Percentiles rank a stretch among this genome's conserved stretches.
Conservation (phyloP, 179 eudicot genomes). For the Dionaea muscipula region DNA sequence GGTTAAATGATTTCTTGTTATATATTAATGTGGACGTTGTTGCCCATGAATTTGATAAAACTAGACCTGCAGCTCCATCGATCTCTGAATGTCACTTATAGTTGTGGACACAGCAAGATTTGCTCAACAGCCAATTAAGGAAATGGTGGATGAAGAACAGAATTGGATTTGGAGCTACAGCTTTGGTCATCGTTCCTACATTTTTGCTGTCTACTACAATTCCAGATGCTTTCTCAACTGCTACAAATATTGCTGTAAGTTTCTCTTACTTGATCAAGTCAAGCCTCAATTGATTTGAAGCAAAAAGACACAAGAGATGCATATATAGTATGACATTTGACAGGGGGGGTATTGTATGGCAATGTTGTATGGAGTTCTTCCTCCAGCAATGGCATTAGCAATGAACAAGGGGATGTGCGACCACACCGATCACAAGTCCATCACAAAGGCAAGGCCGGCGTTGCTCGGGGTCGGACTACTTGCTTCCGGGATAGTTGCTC, state of each 20-base stretch:
- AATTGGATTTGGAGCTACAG: slow-evolving; percentile 25
- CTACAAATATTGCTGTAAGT: slow-evolving; percentile 54
- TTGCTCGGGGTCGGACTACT: slow-evolving; percentile 36
- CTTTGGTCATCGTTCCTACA: slow-evolving; percentile 38
- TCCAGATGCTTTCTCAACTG: slow-evolving; percentile 52
- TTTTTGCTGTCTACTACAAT: slow-evolving; percentile 30
- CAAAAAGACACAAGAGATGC: no score
- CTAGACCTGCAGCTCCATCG: no score
- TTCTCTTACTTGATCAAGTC: no score
- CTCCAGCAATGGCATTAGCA: slow-evolving; percentile 66
- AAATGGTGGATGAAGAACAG: slow-evolving; percentile 36
- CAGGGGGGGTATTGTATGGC: slow-evolving; percentile 71
- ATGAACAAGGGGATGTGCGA: slow-evolving; percentile 14
- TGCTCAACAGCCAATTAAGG: slow-evolving; percentile 2
- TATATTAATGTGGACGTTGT: no score
- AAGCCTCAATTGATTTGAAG: no score
- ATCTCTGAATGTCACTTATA: no score
- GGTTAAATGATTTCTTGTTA: no score
- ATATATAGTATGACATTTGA: no score
- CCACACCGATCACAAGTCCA: slow-evolving; percentile 8
- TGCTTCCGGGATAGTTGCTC: slow-evolving; percentile 36
- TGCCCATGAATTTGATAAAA: no score
- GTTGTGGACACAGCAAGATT: no score
- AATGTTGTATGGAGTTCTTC: slow-evolving; percentile 48
- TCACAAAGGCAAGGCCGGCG: slow-evolving; percentile 25